Conservation (phyloP, 176 grass and related monocot species). For the Oryza coarctata region DNA sequence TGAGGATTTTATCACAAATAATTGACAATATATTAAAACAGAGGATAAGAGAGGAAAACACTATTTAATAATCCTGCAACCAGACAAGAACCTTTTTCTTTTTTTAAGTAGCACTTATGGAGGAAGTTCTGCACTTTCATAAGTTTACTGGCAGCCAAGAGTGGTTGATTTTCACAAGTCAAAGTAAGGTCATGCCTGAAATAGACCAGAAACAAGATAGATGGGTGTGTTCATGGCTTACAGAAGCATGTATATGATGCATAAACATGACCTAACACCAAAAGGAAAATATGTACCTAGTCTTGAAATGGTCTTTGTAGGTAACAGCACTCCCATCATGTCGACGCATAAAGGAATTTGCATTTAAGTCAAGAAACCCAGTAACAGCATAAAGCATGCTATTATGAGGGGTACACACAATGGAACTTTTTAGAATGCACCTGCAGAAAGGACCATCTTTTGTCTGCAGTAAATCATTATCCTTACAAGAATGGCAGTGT, state of each 20-base stretch:
- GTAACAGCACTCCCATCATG: conserved; percentile 42
- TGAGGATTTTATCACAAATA: background rate
- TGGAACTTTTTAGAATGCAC: conserved; percentile 55
- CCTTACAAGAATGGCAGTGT: conserved; percentile 43
- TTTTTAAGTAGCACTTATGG: conserved; percentile 20
- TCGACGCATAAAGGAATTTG: conserved; percentile 45
- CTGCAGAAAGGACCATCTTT: conserved; percentile 47
- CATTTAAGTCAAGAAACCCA: conserved; percentile 51
- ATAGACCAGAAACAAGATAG: conserved; percentile 14
- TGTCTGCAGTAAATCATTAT: conserved; percentile 48
- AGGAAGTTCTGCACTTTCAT: conserved; percentile 54
- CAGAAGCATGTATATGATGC: background rate
- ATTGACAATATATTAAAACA: background rate
- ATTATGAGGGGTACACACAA: conserved; percentile 72
- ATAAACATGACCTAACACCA: conserved; percentile 8
- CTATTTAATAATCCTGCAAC: background rate
- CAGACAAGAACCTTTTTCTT: conserved; percentile 48
- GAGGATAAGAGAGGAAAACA: background rate
- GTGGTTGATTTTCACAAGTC: conserved; percentile 40
- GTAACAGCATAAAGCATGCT: conserved; percentile 48
- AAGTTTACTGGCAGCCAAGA: conserved; percentile 47
- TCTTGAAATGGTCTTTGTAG: conserved; percentile 58
- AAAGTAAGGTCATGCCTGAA: conserved; percentile 57
- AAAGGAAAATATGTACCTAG: conserved; percentile 50
- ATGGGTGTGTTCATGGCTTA: background rate